These are phyloP conservation scores for Pichia sp. DNA, from an alignment of 1,139 yeast species.

Conservation along the genomic window DNA sequence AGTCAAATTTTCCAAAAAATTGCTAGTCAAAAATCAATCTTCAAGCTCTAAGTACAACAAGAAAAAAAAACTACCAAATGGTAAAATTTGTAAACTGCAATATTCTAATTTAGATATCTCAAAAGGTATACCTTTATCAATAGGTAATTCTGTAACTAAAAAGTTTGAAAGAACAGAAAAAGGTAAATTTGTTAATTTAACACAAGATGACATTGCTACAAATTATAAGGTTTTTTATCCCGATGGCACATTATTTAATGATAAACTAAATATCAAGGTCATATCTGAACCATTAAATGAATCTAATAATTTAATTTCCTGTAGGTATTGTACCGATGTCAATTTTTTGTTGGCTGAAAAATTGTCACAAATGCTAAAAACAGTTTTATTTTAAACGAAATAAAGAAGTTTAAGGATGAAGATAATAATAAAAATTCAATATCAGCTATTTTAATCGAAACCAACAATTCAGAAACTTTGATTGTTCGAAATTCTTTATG, in stretches of 20 bases:
- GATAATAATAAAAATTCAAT: too few relatives aligned
- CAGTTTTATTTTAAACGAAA: too few relatives aligned
- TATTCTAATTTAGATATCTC: slow-evolving; percentile 51
- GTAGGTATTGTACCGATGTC: slow-evolving; percentile 11
- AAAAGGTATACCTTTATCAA: slow-evolving; percentile 40
- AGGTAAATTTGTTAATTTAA: slow-evolving; percentile 47
- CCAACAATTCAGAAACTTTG: too few relatives aligned
- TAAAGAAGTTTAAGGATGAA: too few relatives aligned
- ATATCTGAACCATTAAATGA: slow-evolving; percentile 20
- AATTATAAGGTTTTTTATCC: slow-evolving; percentile 34
- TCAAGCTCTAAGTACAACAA: slow-evolving; percentile 3
- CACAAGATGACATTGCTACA: slow-evolving; percentile 35
- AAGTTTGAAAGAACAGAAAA: slow-evolving; percentile 43
- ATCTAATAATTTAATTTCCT: slow-evolving; percentile 13
- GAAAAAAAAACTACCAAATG: slow-evolving; percentile 10
- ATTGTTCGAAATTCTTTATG: too few relatives aligned
- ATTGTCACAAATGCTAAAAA: too few relatives aligned
- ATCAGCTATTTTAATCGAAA: too few relatives aligned
- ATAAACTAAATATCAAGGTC: slow-evolving; percentile 17
- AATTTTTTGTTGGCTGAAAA: too few relatives aligned
- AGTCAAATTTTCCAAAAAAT: slow-evolving; percentile 23
- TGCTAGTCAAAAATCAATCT: slow-evolving; percentile 18
- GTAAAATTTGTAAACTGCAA: slow-evolving; percentile 20
- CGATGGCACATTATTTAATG: slow-evolving; percentile 32
- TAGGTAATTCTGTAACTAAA: slow-evolving; percentile 34